phyloP scores from a whole-genome alignment of 2,329 filamentous ascomycete genomes.

The Rhynchosporium graminicola region DNA sequence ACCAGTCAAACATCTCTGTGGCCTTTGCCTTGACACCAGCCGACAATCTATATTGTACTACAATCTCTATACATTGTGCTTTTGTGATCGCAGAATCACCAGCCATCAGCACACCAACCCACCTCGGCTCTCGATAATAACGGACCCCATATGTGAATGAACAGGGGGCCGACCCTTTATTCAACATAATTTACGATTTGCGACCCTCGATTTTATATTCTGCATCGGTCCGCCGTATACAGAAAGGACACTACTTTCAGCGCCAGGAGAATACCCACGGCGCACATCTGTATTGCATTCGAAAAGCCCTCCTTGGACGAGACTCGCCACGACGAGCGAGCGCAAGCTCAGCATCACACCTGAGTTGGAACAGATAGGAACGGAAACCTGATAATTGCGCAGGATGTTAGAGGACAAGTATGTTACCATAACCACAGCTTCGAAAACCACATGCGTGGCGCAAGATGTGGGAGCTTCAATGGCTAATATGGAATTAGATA shows the following conservation, averaged over 20 bases:
- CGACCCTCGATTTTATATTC: conserved; percentile 27
- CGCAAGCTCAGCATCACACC: conserved; percentile 33
- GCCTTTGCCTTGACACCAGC: conserved; percentile 21
- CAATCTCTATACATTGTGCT: conserved; percentile 8
- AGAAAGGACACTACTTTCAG: conserved; percentile 14
- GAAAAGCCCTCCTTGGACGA: conserved; percentile 19
- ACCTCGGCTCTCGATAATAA: conserved; percentile 27
- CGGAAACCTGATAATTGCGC: conserved; percentile 25
- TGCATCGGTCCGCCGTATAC: conserved; percentile 23
- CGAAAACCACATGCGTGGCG: conserved; percentile 15
- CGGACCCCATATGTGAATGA: conserved; percentile 21
- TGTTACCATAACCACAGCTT: conserved; percentile 27
- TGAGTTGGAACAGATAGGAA: conserved; percentile 32
- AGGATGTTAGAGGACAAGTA: conserved; percentile 51
- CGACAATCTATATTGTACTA: conserved; percentile 16
- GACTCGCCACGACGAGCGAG: conserved; percentile 25
- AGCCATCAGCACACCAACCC: conserved; percentile 5
- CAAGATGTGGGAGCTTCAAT: conserved; percentile 5
- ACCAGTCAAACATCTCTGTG: conserved; percentile 18
- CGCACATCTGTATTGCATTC: conserved; percentile 7
- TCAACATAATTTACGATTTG: conserved; percentile 26
- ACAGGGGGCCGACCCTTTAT: conserved; percentile 33
- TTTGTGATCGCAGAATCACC: conserved; percentile 12
- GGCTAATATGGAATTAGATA: conserved; percentile 55
- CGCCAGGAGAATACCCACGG: conserved; percentile 17